Conservation (phyloP, 2,329 filamentous ascomycete genomes). For the Sporothrix dimorphospora region DNA sequence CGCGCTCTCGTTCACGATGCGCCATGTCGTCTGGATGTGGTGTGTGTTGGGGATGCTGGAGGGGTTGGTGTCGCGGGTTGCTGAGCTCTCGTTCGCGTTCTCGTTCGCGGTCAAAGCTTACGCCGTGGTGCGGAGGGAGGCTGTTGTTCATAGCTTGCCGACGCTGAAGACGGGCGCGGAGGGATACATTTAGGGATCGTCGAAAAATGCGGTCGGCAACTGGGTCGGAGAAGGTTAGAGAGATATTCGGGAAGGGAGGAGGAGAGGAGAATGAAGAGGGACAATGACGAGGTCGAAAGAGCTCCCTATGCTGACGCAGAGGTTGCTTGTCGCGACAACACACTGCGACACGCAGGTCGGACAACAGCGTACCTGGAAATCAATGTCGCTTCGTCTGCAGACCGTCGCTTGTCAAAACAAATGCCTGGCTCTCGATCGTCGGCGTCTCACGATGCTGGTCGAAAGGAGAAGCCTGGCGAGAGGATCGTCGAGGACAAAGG, state of each 20-base stretch:
- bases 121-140: slow-evolving; percentile 45
- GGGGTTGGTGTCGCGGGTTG: slow-evolving; percentile 48
- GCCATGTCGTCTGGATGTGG: slow-evolving; percentile 50
- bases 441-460: slow-evolving; percentile 2
- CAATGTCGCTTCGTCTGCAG: not conserved
- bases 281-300: not conserved
- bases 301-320: slow-evolving; percentile 9
- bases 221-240: not conserved
- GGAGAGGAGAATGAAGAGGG: too few species aligned
- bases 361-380: not conserved
- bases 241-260: not conserved
- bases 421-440: not conserved
- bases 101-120: slow-evolving; percentile 53
- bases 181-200: slow-evolving; percentile 29
- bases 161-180: not conserved
- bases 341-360: not conserved
- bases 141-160: slow-evolving; percentile 51
- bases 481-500: not conserved
- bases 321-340: not conserved
- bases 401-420: not conserved
- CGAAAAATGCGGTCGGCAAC: not conserved
- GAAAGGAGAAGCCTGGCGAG: not conserved
- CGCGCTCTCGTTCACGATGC: slow-evolving; percentile 60
- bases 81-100: slow-evolving; percentile 49
- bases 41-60: slow-evolving; percentile 37